Evolutionary conservation across 495 filamentous ascomycete species (phyloP).

Genomic region (Penicillium manginii): DNA sequence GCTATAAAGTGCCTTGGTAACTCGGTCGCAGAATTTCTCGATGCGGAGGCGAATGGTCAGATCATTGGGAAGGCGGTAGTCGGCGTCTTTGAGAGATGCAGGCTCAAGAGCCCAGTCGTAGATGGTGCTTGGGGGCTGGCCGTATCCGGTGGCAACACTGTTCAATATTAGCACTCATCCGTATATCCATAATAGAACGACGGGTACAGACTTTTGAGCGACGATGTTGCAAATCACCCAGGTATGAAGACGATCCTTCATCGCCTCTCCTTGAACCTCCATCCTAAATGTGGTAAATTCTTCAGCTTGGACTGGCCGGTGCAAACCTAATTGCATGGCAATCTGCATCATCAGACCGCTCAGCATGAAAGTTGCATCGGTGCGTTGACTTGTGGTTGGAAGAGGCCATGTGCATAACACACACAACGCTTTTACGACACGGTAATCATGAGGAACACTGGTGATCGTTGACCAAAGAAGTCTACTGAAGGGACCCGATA

Average conservation of each 20-base stretch:
- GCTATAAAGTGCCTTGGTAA: constrained; percentile 84
- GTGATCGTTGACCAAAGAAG: constrained; percentile 82
- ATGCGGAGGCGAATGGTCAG: constrained; percentile 75
- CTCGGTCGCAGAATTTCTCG: constrained; percentile 82
- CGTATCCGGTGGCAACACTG: constrained; percentile 86
- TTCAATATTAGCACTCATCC: constrained; percentile 19
- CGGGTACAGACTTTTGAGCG: constrained; percentile 64
- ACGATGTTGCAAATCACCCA: constrained; percentile 95
- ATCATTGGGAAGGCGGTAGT: constrained; percentile 68
- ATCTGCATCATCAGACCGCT: constrained; percentile 94
- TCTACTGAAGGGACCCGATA: constrained; percentile 73
- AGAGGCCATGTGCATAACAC: constrained; percentile 91
- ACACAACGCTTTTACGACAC: constrained; percentile 87
- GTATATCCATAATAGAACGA: background rate
- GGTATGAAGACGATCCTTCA: constrained; percentile 83
- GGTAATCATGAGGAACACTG: constrained; percentile 80
- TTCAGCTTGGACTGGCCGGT: constrained; percentile 86
- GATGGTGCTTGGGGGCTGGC: constrained; percentile 81
- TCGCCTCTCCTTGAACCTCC: constrained; percentile 79
- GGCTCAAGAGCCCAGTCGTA: constrained; percentile 85
- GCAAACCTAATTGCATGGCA: constrained; percentile 86
- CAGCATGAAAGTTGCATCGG: constrained; percentile 88
- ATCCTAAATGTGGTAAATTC: constrained; percentile 86
- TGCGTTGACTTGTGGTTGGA: constrained; percentile 81
- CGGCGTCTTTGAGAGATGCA: constrained; percentile 62